Conservation (phyloP, 768 basidiomycete genomes). For the Collybia sordida region DNA sequence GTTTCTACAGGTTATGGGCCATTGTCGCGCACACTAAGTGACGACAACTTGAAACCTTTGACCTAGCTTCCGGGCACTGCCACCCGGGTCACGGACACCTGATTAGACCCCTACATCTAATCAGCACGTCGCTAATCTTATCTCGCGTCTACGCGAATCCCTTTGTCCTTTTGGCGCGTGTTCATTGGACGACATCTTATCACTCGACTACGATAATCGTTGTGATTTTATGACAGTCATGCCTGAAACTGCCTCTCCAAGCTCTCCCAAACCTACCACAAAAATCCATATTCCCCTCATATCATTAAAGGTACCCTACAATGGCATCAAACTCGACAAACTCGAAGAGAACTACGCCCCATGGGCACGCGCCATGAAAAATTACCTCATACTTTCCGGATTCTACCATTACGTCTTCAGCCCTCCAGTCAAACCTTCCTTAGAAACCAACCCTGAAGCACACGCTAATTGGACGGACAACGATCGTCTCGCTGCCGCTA, state of each 20-base stretch:
- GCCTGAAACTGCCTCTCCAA: no score
- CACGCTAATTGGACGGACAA: conserved; percentile 13
- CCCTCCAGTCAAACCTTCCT: neutral
- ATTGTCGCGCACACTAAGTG: neutral
- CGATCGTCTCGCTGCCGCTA: conserved; percentile 2
- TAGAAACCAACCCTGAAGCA: neutral
- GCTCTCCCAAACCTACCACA: neutral
- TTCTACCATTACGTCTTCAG: neutral
- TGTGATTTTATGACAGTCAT: no score
- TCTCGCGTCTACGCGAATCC: neutral
- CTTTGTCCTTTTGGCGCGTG: neutral
- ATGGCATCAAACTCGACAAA: neutral
- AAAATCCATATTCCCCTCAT: neutral
- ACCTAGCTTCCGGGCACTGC: neutral
- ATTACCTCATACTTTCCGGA: neutral
- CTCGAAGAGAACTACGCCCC: neutral
- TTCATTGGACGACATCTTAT: neutral
- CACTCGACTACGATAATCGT: no score
- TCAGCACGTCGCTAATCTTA: neutral
- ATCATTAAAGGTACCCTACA: neutral
- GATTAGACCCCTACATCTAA: neutral
- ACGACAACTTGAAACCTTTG: conserved; percentile 1
- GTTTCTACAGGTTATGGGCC: conserved; percentile 20
- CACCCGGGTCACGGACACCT: neutral
- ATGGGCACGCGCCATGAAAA: neutral